phyloP scores from a whole-genome alignment of 305 asterid species.

The Salvia sclarea region DNA sequence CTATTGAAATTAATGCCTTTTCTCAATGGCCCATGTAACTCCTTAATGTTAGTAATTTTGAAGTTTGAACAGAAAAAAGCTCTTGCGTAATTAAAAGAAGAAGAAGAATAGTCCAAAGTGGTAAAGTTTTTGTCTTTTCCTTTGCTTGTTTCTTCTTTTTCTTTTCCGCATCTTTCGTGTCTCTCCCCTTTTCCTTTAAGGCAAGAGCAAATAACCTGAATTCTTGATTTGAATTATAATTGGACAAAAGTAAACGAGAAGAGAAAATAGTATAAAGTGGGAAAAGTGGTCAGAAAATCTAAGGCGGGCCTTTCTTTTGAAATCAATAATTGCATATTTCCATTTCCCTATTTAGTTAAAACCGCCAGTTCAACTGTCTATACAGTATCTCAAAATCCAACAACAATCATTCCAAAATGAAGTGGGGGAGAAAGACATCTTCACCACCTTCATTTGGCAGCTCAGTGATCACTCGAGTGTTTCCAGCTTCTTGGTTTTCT shows the following conservation, averaged over 20 bases:
- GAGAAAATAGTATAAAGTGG: constrained; percentile 41
- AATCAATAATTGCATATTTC: constrained; percentile 30
- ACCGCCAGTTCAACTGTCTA: constrained; percentile 47
- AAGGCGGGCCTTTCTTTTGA: constrained; percentile 79
- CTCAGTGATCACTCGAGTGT: constrained; percentile 40
- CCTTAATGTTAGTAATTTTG: not conserved
- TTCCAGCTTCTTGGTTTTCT: constrained; percentile 50
- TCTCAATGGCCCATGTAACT: not conserved
- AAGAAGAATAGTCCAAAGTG: constrained; percentile 27
- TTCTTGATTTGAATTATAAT: constrained; percentile 5
- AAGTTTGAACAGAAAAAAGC: constrained; percentile 14
- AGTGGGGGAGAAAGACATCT: constrained; percentile 56
- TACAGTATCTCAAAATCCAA: constrained; percentile 9
- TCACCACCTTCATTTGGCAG: constrained; percentile 42
- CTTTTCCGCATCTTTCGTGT: not conserved
- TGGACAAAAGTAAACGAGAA: constrained; percentile 27
- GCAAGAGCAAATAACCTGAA: not conserved
- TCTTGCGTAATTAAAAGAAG: not conserved
- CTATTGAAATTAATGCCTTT: not conserved
- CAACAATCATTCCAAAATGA: constrained; percentile 38
- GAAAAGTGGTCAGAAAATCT: constrained; percentile 63
- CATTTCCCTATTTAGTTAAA: constrained; percentile 39
- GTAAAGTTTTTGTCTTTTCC: not conserved
- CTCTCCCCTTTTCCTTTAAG: not conserved
- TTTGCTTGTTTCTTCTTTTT: not conserved